phyloP scores from a whole-genome alignment of 306 rosid genomes.

The Cyclanthera cordifolia region DNA sequence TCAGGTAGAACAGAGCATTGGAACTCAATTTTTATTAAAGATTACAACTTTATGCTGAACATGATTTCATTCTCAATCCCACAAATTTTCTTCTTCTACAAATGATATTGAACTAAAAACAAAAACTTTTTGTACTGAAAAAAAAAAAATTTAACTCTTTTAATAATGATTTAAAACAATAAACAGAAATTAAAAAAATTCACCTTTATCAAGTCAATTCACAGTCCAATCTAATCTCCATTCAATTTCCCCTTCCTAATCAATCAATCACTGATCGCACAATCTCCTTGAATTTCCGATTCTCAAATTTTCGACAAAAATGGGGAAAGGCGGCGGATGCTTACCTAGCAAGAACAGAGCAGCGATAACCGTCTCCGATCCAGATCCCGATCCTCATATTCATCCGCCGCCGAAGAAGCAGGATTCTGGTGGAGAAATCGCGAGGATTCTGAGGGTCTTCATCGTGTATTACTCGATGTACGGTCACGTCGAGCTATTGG shows the following conservation, averaged over 20 bases:
- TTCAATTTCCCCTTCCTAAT: no score
- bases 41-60: neutral
- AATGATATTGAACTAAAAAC: no score
- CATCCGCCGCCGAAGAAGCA: slow-evolving; percentile 20
- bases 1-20: neutral
- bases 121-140: no score
- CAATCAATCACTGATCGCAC: neutral
- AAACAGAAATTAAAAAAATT: neutral
- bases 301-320: slow-evolving; percentile 10
- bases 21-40: neutral
- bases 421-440: neutral
- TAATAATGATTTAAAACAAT: no score
- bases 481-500: slow-evolving; percentile 80
- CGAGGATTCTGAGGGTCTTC: slow-evolving; percentile 48
- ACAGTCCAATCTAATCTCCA: no score
- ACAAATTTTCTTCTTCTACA: no score
- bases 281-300: neutral
- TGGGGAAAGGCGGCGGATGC: slow-evolving; percentile 78
- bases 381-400: slow-evolving; percentile 27
- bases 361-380: slow-evolving; percentile 14
- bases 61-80: neutral
- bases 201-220: neutral
- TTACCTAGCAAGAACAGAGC: slow-evolving; percentile 49
- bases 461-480: slow-evolving; percentile 88
- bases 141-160: no score